Conservation (phyloP, 306 rosid species). For the Abrus pulchellus region DNA sequence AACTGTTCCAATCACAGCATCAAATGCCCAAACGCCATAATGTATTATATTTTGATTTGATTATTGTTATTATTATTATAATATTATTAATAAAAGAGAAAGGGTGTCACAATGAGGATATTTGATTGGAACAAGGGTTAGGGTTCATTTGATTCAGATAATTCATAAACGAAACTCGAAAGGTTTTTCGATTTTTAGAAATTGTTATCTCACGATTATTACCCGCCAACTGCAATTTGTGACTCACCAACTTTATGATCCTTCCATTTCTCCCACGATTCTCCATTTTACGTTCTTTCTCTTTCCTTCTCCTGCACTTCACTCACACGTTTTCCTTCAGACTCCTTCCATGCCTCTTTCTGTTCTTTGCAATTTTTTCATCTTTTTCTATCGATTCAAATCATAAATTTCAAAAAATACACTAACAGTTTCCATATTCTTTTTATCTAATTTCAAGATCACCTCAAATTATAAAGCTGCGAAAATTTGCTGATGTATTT, state of each 20-base stretch:
- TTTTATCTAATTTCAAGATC: too few relatives aligned
- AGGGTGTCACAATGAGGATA: slow-evolving; percentile 16
- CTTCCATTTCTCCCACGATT: slow-evolving; percentile 39
- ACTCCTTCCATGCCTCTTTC: slow-evolving; percentile 1
- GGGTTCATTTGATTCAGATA: not conserved
- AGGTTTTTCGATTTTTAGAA: not conserved
- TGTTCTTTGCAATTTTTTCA: not conserved
- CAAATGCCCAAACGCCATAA: slow-evolving; percentile 17
- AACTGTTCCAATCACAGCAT: slow-evolving; percentile 17
- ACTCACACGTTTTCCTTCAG: not conserved
- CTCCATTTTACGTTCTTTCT: slow-evolving; percentile 3
- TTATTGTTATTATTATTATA: not conserved
- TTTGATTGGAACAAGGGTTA: slow-evolving; percentile 2
- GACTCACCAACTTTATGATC: slow-evolving; percentile 40
- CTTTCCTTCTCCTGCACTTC: slow-evolving; percentile 24
- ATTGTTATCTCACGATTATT: slow-evolving; percentile 21
- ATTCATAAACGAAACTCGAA: not conserved
- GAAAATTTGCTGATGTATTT: too few relatives aligned
- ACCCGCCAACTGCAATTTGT: slow-evolving; percentile 42
- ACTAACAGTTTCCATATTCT: too few relatives aligned
- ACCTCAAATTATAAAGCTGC: too few relatives aligned
- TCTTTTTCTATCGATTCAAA: not conserved
- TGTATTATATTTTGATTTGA: slow-evolving; percentile 17
- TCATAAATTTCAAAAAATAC: not conserved
- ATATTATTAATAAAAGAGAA: not conserved